Evolutionary conservation across 805 yeast genomes (phyloP).

Genomic region (Wickerhamiella australiensis): DNA sequence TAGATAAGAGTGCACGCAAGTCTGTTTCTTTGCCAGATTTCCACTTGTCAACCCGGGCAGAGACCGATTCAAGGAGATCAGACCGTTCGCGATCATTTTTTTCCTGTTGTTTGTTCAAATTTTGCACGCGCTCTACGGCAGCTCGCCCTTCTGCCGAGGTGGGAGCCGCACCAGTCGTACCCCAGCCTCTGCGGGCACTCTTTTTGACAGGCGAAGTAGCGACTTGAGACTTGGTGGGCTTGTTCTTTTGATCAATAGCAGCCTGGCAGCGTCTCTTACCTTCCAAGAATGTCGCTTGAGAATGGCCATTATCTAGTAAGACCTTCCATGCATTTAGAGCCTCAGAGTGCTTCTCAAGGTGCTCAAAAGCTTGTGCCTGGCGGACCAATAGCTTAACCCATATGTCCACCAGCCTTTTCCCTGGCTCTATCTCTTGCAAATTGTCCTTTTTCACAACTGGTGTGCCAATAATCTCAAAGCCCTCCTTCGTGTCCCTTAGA

Average conservation of each 20-base stretch:
- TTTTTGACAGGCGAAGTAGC: conserved; percentile 4
- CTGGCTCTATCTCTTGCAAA: conserved; percentile 35
- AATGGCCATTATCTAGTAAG: conserved; percentile 56
- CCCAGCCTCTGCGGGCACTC: conserved; percentile 20
- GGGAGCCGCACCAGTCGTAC: conserved; percentile 21
- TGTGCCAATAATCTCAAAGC: conserved; percentile 31
- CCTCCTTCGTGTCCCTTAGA: conserved; percentile 36
- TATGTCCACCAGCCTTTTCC: conserved; percentile 50
- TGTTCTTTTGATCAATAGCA: conserved; percentile 35
- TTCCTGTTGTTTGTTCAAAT: conserved; percentile 36
- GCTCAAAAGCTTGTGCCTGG: conserved; percentile 77
- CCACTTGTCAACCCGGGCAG: conserved; percentile 48
- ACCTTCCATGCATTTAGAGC: conserved; percentile 51
- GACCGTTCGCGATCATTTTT: conserved; percentile 46
- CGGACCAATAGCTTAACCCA: conserved; percentile 59
- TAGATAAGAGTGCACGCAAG: conserved; percentile 60
- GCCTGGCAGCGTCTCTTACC: conserved; percentile 70
- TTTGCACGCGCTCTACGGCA: conserved; percentile 42
- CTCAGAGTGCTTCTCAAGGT: conserved; percentile 53
- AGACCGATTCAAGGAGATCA: conserved; percentile 51
- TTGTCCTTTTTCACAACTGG: conserved; percentile 27
- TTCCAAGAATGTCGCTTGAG: conserved; percentile 54
- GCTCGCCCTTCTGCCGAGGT: conserved; percentile 29
- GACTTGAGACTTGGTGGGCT: conserved; percentile 17
- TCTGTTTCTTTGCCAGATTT: conserved; percentile 65